Base-by-base conservation (phyloP, 2,329 filamentous ascomycete species). In the Trichoderma guizhouense region DNA sequence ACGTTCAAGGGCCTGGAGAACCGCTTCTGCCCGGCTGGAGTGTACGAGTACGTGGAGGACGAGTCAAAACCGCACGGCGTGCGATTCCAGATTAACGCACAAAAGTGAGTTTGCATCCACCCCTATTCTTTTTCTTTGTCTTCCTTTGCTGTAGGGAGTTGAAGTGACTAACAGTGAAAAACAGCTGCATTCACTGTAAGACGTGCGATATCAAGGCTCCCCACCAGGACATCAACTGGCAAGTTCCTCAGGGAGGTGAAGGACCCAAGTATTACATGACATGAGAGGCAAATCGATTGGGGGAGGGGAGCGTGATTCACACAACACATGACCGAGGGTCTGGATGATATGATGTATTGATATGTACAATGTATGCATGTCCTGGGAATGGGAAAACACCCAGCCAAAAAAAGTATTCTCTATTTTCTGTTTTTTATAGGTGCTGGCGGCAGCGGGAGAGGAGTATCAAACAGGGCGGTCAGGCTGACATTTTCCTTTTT, bases 131-230 rank as follows among this genome's bases (percentile, higher is more conserved):
- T 30, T 5, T 43, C 5, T 14, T 18, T 12, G 7, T 4, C 18
- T 24, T 24, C n/a, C 5, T n/a, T 36, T 14, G 18, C 57, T 36
- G 24, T 36, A 6, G 18, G 18, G 30, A 21, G n/a, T 7, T n/a
- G 15, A 15, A 26, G n/a, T 47, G 36, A 69, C 62, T 73, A 66
- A 71, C 67, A 36, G 18, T 12, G 18, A 14, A 62, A 12, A 7
- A 18, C 12, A 97, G 95, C 84, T 99, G 96, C 81, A 97, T 99
- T 75, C 96, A 99, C 84, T 99, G 96, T 88, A 99, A 99, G 88
- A 99, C 96, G 15, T 99, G 96, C 81, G 96, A 99, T 82, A 99
- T 99, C 85, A 99, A 99, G 85, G 95, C 94, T 18, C 96, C 96
- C 8, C 89, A 91, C 74, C 96, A 99, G 84, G 96, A 98, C 80